These are phyloP conservation scores for Graphilbum sp. DNA, from an alignment of 2,329 filamentous ascomycete species.

Conservation along the genomic window DNA sequence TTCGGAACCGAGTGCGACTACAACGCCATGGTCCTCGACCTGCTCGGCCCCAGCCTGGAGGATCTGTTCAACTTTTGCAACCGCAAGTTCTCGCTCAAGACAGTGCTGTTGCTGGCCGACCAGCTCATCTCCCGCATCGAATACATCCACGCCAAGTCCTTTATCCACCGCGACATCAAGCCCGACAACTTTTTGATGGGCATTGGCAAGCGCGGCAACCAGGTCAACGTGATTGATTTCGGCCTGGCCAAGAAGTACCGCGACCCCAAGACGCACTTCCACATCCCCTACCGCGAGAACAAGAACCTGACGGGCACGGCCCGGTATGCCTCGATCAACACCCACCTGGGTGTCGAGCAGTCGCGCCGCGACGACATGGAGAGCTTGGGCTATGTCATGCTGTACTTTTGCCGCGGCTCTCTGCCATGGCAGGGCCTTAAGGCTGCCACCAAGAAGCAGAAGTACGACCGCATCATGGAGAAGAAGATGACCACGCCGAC, in stretches of 20 bases:
- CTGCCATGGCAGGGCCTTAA: constrained; percentile 98
- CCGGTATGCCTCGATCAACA: constrained; percentile 98
- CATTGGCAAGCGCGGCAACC: constrained; percentile 96
- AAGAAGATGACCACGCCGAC: constrained; percentile 99
- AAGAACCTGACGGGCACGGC: constrained; percentile 99
- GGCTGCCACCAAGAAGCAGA: constrained; percentile 99
- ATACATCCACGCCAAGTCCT: constrained; percentile 98
- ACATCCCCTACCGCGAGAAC: constrained; percentile 99
- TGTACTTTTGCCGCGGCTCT: constrained; percentile 98
- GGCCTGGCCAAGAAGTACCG: constrained; percentile 99
- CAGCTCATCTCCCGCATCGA: constrained; percentile 98
- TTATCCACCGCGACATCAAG: constrained; percentile 99
- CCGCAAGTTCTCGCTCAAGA: constrained; percentile 98
- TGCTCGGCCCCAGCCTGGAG: constrained; percentile 88
- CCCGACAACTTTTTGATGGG: constrained; percentile 99
- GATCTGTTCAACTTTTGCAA: constrained; percentile 99
- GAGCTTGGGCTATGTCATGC: constrained; percentile 96
- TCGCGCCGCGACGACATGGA: constrained; percentile 99
- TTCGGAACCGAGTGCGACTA: constrained; percentile 99
- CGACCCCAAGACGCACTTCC: constrained; percentile 98
- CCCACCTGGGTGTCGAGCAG: constrained; percentile 95
- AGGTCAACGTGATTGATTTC: constrained; percentile 99
- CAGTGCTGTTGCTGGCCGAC: constrained; percentile 86
- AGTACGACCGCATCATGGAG: constrained; percentile 99
- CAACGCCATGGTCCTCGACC: constrained; percentile 98